Evolutionary conservation across 2,329 filamentous ascomycete genomes (phyloP).

Genomic region (Epicoccum sorghinum): DNA sequence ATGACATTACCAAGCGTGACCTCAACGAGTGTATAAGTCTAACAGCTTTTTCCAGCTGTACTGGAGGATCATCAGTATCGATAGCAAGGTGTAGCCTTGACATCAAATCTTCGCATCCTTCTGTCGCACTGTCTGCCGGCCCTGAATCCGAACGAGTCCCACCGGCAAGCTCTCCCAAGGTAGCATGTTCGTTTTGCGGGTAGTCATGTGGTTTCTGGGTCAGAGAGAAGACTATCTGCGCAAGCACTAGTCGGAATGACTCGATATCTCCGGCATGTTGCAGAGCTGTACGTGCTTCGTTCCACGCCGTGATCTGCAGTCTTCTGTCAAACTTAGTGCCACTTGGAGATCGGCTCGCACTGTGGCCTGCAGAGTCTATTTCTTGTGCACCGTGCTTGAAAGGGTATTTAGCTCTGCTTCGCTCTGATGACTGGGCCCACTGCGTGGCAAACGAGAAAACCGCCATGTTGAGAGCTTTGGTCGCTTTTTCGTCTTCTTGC

Average conservation of each 20-base stretch:
- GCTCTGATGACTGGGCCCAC: constrained; percentile 48
- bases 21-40: constrained; percentile 48
- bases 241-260: constrained; percentile 54
- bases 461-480: constrained; percentile 55
- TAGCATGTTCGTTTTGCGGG: background rate
- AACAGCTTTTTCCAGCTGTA: constrained; percentile 50
- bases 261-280: constrained; percentile 48
- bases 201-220: constrained; percentile 48
- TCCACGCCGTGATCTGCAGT: constrained; percentile 51
- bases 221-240: constrained; percentile 55
- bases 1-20: constrained; percentile 37
- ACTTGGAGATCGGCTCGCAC: background rate
- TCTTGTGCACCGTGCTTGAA: constrained; percentile 24
- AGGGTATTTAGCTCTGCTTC: constrained; percentile 38
- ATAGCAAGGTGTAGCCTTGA: constrained; percentile 42
- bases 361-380: constrained; percentile 18
- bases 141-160: background rate
- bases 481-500: constrained; percentile 53
- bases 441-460: constrained; percentile 62
- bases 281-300: constrained; percentile 50
- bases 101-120: constrained; percentile 38
- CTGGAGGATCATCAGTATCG: constrained; percentile 45
- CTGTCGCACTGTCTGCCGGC: background rate
- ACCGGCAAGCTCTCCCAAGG: background rate
- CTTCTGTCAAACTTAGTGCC: constrained; percentile 42